Conservation (phyloP, 208 protist species). For the Acanthamoeba quina region DNA sequence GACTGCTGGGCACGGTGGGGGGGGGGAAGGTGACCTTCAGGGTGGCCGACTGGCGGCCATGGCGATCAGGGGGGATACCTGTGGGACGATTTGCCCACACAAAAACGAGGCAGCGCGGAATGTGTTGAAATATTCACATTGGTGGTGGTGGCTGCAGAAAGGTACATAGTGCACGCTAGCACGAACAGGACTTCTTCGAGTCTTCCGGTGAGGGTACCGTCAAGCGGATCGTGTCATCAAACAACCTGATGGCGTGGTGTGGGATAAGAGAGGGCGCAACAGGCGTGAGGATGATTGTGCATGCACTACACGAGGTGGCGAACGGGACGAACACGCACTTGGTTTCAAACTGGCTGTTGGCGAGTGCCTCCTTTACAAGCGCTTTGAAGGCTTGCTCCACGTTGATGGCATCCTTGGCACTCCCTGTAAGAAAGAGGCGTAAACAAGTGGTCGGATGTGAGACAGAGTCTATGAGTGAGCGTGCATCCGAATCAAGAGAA, state of each 20-base stretch:
- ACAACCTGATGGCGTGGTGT: not conserved
- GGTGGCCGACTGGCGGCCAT: not conserved
- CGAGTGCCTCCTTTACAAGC: not conserved
- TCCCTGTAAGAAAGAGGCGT: not conserved
- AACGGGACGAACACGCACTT: not conserved
- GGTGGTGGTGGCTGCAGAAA: not conserved
- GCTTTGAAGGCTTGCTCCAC: slow-evolving; percentile 32
- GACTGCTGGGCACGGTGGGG: too few species aligned
- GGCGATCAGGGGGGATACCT: not conserved
- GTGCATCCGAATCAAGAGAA: too few species aligned
- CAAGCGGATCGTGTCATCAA: not conserved
- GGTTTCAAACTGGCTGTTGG: not conserved
- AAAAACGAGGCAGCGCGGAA: not conserved
- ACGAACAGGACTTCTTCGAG: not conserved
- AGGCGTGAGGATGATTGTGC: not conserved
- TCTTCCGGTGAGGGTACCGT: not conserved
- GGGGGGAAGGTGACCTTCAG: not conserved
- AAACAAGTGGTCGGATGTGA: not conserved
- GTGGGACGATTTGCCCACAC: not conserved
- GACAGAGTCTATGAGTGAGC: not conserved
- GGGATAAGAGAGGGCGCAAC: not conserved
- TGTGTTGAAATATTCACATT: not conserved
- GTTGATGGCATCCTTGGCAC: slow-evolving; percentile 57
- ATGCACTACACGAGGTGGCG: too few species aligned
- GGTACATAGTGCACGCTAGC: not conserved